phyloP scores from a whole-genome alignment of 768 basidiomycete genomes.

The Suillus occidentalis region DNA sequence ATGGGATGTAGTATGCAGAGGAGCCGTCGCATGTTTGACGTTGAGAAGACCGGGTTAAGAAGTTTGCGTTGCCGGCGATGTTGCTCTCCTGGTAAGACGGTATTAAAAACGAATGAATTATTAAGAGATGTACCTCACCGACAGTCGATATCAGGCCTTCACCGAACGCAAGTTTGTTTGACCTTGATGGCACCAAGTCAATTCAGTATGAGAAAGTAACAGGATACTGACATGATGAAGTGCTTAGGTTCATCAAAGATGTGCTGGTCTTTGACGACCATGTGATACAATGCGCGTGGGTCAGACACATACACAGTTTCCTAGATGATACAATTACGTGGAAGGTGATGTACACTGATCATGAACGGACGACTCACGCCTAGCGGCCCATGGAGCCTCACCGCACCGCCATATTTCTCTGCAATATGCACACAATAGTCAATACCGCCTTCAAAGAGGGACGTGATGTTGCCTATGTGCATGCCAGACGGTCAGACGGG shows the following conservation, averaged over 20 bases:
- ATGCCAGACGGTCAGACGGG: background rate
- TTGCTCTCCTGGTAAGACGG: conserved; percentile 33
- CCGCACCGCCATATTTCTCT: conserved; percentile 41
- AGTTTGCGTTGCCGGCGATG: conserved; percentile 45
- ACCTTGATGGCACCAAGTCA: background rate
- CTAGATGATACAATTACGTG: conserved; percentile 8
- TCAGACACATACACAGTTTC: conserved; percentile 50
- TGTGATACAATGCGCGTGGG: conserved; percentile 48
- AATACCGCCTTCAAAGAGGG: conserved; percentile 37
- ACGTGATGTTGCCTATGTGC: conserved; percentile 33
- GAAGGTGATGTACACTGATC: background rate
- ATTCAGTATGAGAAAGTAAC: background rate
- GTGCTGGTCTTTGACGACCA: conserved; percentile 49
- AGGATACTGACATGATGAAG: conserved; percentile 41
- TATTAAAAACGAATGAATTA: background rate
- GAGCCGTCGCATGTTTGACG: conserved; percentile 37
- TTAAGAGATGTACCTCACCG: background rate
- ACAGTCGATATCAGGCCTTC: conserved; percentile 3
- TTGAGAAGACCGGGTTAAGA: conserved; percentile 45
- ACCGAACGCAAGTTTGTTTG: conserved; percentile 5
- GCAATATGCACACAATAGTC: conserved; percentile 32
- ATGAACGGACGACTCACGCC: conserved; percentile 36
- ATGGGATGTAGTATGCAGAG: conserved; percentile 32
- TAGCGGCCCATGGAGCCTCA: conserved; percentile 46
- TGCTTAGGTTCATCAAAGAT: conserved; percentile 47